These are phyloP conservation scores for Flueggea neowawraea DNA, from an alignment of 441 rosid genomes.

Conservation along the genomic window DNA sequence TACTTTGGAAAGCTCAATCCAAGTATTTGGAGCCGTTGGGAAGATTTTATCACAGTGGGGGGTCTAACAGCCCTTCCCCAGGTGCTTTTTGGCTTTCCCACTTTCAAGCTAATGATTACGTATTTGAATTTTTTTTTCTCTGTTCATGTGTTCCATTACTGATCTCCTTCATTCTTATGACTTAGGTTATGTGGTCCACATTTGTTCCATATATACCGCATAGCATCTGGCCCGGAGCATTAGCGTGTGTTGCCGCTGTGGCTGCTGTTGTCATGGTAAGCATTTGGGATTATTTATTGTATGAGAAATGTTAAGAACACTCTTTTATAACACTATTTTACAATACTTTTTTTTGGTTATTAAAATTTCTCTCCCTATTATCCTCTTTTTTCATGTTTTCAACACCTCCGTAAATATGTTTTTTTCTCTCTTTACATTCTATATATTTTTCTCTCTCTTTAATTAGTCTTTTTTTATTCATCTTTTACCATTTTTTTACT, in stretches of 20 bases:
- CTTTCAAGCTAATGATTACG: slow-evolving; percentile 1
- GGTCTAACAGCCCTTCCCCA: slow-evolving; percentile 88
- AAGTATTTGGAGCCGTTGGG: slow-evolving; percentile 74
- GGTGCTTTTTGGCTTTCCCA: slow-evolving; percentile 28
- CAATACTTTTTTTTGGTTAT: too few species aligned
- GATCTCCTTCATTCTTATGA: slow-evolving; percentile 8
- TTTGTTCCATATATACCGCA: slow-evolving; percentile 78
- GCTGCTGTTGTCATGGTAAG: slow-evolving; percentile 75
- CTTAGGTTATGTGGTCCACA: slow-evolving; percentile 93
- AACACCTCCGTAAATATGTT: too few species aligned
- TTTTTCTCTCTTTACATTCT: too few species aligned
- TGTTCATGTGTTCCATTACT: not conserved
- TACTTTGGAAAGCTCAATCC: slow-evolving; percentile 50
- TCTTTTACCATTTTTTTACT: too few species aligned
- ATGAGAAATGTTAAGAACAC: too few species aligned
- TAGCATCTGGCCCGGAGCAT: slow-evolving; percentile 62
- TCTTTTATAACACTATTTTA: too few species aligned
- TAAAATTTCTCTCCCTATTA: too few species aligned
- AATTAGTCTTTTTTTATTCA: too few species aligned
- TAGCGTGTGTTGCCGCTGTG: slow-evolving; percentile 54
- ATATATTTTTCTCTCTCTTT: too few species aligned
- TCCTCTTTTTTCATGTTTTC: too few species aligned
- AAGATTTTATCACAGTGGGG: slow-evolving; percentile 75
- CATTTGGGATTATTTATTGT: slow-evolving; percentile 14
- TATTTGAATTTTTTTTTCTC: not conserved